These are phyloP conservation scores for Agarophyton chilense DNA, from an alignment of 23 red algal genomes.

Conservation along the genomic window DNA sequence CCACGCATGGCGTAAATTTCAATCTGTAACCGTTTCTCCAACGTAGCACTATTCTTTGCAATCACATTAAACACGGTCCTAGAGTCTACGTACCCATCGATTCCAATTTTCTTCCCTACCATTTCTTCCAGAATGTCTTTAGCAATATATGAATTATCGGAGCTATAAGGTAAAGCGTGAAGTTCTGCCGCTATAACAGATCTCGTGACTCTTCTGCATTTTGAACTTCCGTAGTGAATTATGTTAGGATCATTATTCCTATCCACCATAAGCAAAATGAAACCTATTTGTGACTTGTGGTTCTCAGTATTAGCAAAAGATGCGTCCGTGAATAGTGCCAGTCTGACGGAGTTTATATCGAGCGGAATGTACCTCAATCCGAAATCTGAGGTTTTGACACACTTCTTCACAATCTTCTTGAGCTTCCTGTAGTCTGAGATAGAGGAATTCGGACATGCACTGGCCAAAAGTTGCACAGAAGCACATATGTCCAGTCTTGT, in stretches of 20 bases:
- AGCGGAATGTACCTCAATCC: constrained; percentile 2
- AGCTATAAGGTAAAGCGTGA: constrained; percentile 9
- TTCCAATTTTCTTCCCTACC: background rate
- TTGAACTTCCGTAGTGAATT: constrained; percentile 27
- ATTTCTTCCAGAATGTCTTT: no score
- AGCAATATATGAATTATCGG: constrained; percentile 46
- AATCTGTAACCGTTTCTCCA: constrained; percentile 47
- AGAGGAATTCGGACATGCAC: no score
- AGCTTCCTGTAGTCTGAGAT: background rate
- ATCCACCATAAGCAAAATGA: background rate
- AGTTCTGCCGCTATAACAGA: constrained; percentile 55
- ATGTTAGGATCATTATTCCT: background rate
- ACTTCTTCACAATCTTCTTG: background rate
- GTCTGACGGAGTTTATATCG: background rate
- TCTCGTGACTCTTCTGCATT: constrained; percentile 15
- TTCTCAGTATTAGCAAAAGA: constrained; percentile 22
- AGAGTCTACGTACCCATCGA: constrained; percentile 37
- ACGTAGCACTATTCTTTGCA: constrained; percentile 17
- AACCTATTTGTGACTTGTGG: background rate
- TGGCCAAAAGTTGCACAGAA: constrained; percentile 22
- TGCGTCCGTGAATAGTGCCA: constrained; percentile 6
- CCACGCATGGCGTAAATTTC: constrained; percentile 16
- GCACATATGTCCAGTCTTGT: constrained; percentile 6
- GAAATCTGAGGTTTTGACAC: background rate
- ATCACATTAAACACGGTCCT: constrained; percentile 47